phyloP scores from a whole-genome alignment of 2,329 filamentous ascomycete genomes.

The Aulographum hederae region DNA sequence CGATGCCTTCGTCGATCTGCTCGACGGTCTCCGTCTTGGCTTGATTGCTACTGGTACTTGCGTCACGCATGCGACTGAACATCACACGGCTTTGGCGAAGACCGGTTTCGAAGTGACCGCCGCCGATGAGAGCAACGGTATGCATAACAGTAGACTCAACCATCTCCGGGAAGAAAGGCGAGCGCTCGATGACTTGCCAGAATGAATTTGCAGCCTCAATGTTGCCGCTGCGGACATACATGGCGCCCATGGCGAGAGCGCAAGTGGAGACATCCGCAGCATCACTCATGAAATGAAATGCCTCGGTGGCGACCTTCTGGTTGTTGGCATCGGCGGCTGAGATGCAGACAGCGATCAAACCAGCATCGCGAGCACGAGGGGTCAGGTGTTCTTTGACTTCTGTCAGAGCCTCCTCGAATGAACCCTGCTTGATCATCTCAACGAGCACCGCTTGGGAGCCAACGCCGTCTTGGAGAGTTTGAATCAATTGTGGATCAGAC shows the following conservation, averaged over 20 bases:
- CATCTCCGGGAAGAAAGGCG: constrained; percentile 44
- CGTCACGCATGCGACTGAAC: constrained; percentile 65
- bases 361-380: constrained; percentile 36
- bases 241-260: constrained; percentile 66
- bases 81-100: constrained; percentile 64
- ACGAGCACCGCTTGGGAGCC: constrained; percentile 61
- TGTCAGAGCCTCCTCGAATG: constrained; percentile 54
- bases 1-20: constrained; percentile 73
- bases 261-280: constrained; percentile 24
- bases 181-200: constrained; percentile 55
- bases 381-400: constrained; percentile 49
- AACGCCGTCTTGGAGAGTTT: constrained; percentile 52
- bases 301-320: constrained; percentile 43
- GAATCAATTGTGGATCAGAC: constrained; percentile 29
- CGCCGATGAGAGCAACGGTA: constrained; percentile 68
- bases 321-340: constrained; percentile 66
- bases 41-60: constrained; percentile 28
- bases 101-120: constrained; percentile 68
- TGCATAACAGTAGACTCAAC: constrained; percentile 88
- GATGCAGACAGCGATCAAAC: constrained; percentile 57
- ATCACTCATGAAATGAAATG: constrained; percentile 30
- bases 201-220: constrained; percentile 59
- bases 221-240: constrained; percentile 70
- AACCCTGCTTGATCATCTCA: constrained; percentile 51
- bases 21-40: constrained; percentile 38